A percentile compares a stretch with the other conserved stretches of the same genome.
Evolutionary conservation across 106 monocot genomes (phyloP).

Genomic region (Platanthera guangdongensis): DNA sequence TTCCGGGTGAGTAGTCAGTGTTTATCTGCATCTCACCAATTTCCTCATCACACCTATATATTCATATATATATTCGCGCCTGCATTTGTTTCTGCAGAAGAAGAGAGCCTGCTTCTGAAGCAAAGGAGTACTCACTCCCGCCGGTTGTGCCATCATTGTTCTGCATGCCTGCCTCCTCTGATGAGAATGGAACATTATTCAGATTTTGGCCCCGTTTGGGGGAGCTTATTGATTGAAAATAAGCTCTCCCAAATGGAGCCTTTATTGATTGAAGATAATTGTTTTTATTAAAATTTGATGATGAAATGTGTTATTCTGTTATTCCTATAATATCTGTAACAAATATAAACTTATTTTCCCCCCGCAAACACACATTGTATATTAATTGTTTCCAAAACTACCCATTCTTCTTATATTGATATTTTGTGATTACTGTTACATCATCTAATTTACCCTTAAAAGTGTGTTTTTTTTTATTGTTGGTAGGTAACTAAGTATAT

Average conservation of each 20-base stretch:
- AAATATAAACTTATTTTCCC: background rate
- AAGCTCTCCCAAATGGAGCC: too few relatives aligned
- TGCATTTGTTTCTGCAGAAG: conserved; percentile 8
- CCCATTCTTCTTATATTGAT: background rate
- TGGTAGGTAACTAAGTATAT: too few relatives aligned
- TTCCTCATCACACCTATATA: background rate
- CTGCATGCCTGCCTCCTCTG: background rate
- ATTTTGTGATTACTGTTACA: too few relatives aligned
- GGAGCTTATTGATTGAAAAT: background rate
- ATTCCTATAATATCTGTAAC: background rate
- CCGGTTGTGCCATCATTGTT: background rate
- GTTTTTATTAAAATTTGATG: background rate
- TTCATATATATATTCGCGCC: background rate
- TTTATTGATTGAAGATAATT: background rate
- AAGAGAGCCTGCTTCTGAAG: conserved; percentile 6
- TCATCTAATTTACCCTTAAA: too few relatives aligned
- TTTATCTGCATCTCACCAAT: background rate
- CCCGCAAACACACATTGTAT: background rate
- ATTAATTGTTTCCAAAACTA: background rate
- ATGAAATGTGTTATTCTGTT: background rate
- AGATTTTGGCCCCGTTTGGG: too few relatives aligned
- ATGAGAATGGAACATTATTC: background rate
- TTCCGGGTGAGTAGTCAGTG: conserved; percentile 6
- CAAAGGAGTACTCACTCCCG: background rate
- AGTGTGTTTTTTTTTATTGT: too few relatives aligned